phyloP scores from a whole-genome alignment of 352 stramenopile species.

The Phytopythium litorale region DNA sequence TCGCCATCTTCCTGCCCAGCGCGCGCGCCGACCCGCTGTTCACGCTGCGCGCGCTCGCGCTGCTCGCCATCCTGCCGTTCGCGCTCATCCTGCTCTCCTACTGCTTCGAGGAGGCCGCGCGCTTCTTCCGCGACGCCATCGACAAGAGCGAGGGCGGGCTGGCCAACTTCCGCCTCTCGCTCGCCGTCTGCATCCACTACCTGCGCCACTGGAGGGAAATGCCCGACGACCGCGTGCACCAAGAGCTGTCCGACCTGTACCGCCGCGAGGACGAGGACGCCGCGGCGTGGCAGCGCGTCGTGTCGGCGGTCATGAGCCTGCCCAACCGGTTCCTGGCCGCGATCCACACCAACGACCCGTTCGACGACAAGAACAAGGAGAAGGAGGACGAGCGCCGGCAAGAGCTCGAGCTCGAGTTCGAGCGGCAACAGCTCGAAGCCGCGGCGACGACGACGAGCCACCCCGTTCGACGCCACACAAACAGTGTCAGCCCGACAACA shows the following conservation, averaged over 20 bases:
- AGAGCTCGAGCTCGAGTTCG: constrained; percentile 56
- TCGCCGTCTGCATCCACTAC: constrained; percentile 85
- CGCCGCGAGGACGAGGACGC: constrained; percentile 53
- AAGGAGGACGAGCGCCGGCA: constrained; percentile 62
- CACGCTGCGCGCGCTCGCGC: constrained; percentile 58
- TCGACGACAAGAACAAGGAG: constrained; percentile 74
- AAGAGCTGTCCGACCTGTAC: constrained; percentile 41
- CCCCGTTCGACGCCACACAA: constrained; percentile 19
- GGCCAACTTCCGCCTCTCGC: constrained; percentile 78
- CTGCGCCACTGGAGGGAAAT: constrained; percentile 75
- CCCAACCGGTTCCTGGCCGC: constrained; percentile 34
- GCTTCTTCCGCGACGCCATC: constrained; percentile 82
- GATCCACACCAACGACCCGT: constrained; percentile 63
- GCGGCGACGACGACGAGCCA: constrained; percentile 16
- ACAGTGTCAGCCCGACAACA: constrained; percentile 16
- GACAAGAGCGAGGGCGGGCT: constrained; percentile 79
- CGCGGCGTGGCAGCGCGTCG: constrained; percentile 52
- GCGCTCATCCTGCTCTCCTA: constrained; percentile 84
- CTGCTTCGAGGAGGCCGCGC: constrained; percentile 80
- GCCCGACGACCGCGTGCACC: constrained; percentile 71
- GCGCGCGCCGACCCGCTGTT: constrained; percentile 70
- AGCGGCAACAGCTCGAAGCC: constrained; percentile 41
- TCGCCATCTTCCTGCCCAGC: constrained; percentile 85
- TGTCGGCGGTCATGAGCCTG: constrained; percentile 31
- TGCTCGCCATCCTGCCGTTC: constrained; percentile 70